These are phyloP conservation scores for Cucumis cinereus DNA, from an alignment of 306 rosid species.

Conservation along the genomic window DNA sequence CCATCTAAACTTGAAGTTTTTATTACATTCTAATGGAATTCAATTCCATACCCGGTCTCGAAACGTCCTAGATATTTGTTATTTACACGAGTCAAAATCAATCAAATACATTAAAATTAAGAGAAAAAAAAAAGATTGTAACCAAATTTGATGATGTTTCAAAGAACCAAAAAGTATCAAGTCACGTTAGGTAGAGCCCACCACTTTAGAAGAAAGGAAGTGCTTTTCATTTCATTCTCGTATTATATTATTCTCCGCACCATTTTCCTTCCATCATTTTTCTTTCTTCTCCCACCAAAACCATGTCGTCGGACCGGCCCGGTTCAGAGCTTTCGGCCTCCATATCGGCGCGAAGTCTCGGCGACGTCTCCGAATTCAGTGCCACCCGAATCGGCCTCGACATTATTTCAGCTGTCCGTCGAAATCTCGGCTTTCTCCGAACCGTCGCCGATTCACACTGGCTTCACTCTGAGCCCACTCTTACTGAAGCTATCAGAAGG, in stretches of 20 bases:
- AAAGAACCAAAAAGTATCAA: not conserved
- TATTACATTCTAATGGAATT: too few relatives aligned
- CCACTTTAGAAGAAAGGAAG: not conserved
- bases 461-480: slow-evolving; percentile 40
- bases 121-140: not conserved
- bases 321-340: slow-evolving; percentile 23
- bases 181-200: not conserved
- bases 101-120: too few relatives aligned
- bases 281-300: not conserved
- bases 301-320: slow-evolving; percentile 31
- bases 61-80: too few relatives aligned
- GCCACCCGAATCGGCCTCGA: slow-evolving; percentile 37
- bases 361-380: slow-evolving; percentile 36
- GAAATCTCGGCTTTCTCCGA: slow-evolving; percentile 40
- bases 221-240: not conserved
- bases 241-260: not conserved
- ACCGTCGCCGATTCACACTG: slow-evolving; percentile 38
- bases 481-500: slow-evolving; percentile 65
- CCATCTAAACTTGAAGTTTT: too few relatives aligned
- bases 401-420: slow-evolving; percentile 57
- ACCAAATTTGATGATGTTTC: not conserved
- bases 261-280: not conserved
- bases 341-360: slow-evolving; percentile 34
- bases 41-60: too few relatives aligned
- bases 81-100: too few relatives aligned